Conservation (phyloP, 257 asterid species). For the Apocynum venetum region DNA sequence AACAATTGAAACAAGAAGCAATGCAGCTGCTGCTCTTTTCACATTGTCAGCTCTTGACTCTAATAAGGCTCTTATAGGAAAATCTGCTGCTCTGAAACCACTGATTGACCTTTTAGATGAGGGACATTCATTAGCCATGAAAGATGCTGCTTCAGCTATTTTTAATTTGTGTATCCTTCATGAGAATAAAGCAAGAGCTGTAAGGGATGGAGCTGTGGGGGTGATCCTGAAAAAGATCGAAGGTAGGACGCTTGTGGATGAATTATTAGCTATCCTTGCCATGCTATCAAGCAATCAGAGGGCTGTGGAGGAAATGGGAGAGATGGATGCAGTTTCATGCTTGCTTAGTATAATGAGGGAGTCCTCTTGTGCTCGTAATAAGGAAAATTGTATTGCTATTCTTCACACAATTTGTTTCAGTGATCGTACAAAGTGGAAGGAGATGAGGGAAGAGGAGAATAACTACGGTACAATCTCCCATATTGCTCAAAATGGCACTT, state of each 20-base stretch:
- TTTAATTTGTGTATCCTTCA: slow-evolving; percentile 65
- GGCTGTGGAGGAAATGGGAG: slow-evolving; percentile 70
- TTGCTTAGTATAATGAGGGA: slow-evolving; percentile 63
- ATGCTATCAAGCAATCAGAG: slow-evolving; percentile 66
- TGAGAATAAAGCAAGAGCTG: slow-evolving; percentile 76
- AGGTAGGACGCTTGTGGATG: slow-evolving; percentile 52
- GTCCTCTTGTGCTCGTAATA: slow-evolving; percentile 43
- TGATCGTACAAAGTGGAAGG: slow-evolving; percentile 66
- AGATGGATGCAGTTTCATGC: slow-evolving; percentile 59
- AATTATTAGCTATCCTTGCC: slow-evolving; percentile 69
- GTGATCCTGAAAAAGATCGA: slow-evolving; percentile 57
- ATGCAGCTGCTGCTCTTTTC: slow-evolving; percentile 92
- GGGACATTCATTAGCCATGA: slow-evolving; percentile 60
- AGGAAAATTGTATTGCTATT: slow-evolving; percentile 72
- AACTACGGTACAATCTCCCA: slow-evolving; percentile 52
- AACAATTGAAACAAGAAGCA: slow-evolving; percentile 66
- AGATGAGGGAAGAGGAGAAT: slow-evolving; percentile 65
- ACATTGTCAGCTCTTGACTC: slow-evolving; percentile 78
- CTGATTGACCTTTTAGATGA: slow-evolving; percentile 64
- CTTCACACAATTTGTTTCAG: slow-evolving; percentile 51
- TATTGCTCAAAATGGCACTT: slow-evolving; percentile 62
- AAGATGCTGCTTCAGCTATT: slow-evolving; percentile 83
- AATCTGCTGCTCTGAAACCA: slow-evolving; percentile 63
- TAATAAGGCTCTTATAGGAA: slow-evolving; percentile 71
- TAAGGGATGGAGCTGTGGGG: slow-evolving; percentile 62